Percentiles rank a stretch among this genome's conserved stretches.
These are phyloP conservation scores for Rhododendron molle DNA, from an alignment of 148 eudicot genomes.

Conservation along the genomic window DNA sequence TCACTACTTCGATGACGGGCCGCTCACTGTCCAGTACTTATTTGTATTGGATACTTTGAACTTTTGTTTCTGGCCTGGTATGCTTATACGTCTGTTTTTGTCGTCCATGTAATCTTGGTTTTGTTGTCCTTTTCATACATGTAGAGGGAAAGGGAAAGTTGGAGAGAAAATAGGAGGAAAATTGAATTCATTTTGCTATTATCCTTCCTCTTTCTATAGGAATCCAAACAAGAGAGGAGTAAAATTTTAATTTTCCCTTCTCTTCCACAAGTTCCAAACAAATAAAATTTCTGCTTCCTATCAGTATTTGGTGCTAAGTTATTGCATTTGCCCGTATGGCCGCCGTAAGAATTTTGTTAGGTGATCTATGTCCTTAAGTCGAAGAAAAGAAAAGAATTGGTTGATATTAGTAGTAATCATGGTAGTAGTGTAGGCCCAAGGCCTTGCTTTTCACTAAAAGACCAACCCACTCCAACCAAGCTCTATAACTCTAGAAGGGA, in stretches of 20 bases:
- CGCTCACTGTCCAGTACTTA: conserved; percentile 68
- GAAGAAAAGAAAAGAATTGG: not conserved
- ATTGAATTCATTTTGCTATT: too few species aligned
- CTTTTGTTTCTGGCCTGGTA: conserved; percentile 65
- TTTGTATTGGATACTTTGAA: conserved; percentile 67
- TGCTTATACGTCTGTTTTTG: not conserved
- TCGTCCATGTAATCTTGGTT: conserved; percentile 10
- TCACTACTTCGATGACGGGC: conserved; percentile 70
- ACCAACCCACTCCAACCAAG: not conserved
- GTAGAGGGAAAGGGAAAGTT: not conserved
- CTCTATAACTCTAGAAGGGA: not conserved
- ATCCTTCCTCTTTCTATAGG: not conserved
- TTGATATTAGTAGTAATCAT: not conserved
- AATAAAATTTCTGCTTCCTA: not conserved
- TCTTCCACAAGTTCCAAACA: not conserved
- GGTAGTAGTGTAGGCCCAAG: not conserved
- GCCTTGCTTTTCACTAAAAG: not conserved
- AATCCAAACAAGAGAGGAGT: not conserved
- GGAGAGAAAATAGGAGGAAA: not conserved
- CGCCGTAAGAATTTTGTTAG: not conserved
- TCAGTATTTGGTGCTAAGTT: not conserved
- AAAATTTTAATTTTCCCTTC: not conserved
- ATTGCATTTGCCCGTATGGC: not conserved
- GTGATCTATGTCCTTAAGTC: not conserved
- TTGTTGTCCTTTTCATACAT: conserved; percentile 12